These are phyloP conservation scores for Cercophora sp. DNA, from an alignment of 495 filamentous ascomycete genomes.

Conservation along the genomic window DNA sequence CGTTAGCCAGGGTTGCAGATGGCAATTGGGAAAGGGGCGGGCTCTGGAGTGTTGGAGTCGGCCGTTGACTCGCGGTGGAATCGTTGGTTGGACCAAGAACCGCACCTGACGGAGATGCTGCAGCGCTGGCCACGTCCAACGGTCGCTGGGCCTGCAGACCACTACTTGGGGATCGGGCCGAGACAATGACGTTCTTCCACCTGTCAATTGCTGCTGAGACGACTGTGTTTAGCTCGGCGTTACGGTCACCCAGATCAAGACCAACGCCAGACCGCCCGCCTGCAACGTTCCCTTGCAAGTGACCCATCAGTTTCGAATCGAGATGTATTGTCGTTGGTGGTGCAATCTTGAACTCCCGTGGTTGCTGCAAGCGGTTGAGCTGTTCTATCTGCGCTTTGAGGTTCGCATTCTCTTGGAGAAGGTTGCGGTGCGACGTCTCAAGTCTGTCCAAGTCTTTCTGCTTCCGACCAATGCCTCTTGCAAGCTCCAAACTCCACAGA, in stretches of 20 bases:
- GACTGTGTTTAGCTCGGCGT: conserved; percentile 42
- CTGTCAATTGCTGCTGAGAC: conserved; percentile 46
- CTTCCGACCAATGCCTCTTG: conserved; percentile 65
- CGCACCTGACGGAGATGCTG: too few relatives aligned
- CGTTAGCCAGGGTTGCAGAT: conserved; percentile 1
- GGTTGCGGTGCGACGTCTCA: conserved; percentile 56
- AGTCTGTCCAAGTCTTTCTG: conserved; percentile 60
- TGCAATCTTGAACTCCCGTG: conserved; percentile 64
- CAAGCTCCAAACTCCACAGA: conserved; percentile 74
- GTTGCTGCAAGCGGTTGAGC: conserved; percentile 63
- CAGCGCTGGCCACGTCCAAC: conserved; percentile 22
- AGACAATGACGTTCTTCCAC: conserved; percentile 50
- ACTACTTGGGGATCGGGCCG: conserved; percentile 25
- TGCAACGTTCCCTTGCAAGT: conserved; percentile 30
- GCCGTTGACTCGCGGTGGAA: too few relatives aligned
- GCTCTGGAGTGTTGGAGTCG: not conserved
- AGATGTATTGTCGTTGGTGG: conserved; percentile 62
- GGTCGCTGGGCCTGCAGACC: conserved; percentile 36
- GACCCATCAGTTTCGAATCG: conserved; percentile 35
- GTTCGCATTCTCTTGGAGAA: conserved; percentile 68
- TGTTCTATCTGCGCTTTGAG: conserved; percentile 67
- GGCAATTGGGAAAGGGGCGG: not conserved
- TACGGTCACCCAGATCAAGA: conserved; percentile 37
- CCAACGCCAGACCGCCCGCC: conserved; percentile 28
- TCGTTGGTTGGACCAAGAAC: too few relatives aligned